A percentile compares a stretch with the other conserved stretches of the same genome.
Evolutionary conservation across 2,329 filamentous ascomycete genomes (phyloP).

Genomic region (Neurospora crassa): DNA sequence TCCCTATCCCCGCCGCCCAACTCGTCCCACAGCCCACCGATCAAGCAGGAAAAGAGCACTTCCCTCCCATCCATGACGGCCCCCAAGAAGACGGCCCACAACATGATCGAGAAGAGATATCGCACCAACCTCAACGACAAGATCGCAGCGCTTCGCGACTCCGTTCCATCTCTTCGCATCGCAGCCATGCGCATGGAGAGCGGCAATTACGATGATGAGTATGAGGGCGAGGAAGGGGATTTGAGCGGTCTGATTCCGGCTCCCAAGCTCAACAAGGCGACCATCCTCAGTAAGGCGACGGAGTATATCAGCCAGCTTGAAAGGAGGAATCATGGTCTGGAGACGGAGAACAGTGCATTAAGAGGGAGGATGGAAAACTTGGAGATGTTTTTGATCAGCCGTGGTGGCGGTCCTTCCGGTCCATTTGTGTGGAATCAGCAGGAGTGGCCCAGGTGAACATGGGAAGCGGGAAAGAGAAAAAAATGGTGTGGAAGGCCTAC

Average conservation of each 20-base stretch:
- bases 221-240: slow-evolving; percentile 19
- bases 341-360: slow-evolving; percentile 35
- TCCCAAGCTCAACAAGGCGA: slow-evolving; percentile 34
- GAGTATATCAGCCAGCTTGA: slow-evolving; percentile 29
- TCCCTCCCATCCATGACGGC: not conserved
- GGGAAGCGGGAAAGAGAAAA: not conserved
- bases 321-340: slow-evolving; percentile 27
- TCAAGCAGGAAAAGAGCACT: slow-evolving; percentile 1
- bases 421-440: not conserved
- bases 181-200: slow-evolving; percentile 30
- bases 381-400: slow-evolving; percentile 24
- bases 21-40: slow-evolving; percentile 4
- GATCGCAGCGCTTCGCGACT: slow-evolving; percentile 65
- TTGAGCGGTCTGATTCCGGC: slow-evolving; percentile 25
- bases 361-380: slow-evolving; percentile 25
- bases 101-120: slow-evolving; percentile 79
- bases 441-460: not conserved
- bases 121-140: slow-evolving; percentile 78
- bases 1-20: slow-evolving; percentile 14
- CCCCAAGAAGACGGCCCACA: slow-evolving; percentile 69
- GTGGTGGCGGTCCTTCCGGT: slow-evolving; percentile 3
- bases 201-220: slow-evolving; percentile 22
- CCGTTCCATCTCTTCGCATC: slow-evolving; percentile 47
- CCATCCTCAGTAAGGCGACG: slow-evolving; percentile 30
- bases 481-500: slow-evolving; percentile 68